Evolutionary conservation across 805 yeast genomes (phyloP).

Genomic region (Candida oleophila): DNA sequence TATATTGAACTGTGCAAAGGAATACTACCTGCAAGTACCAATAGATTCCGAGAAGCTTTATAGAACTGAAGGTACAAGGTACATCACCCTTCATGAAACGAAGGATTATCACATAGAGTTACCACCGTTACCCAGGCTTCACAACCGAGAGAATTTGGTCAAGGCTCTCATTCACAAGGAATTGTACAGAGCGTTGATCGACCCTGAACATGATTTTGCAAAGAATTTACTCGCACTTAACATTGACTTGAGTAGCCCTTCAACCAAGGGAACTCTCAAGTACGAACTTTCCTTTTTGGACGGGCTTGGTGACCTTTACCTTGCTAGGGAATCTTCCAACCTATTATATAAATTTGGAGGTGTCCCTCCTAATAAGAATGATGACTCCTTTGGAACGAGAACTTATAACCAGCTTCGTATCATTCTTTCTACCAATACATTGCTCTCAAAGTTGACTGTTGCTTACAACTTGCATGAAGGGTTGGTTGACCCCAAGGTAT

Average conservation of each 20-base stretch:
- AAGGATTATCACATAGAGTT: slow-evolving; percentile 23
- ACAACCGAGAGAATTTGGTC: slow-evolving; percentile 26
- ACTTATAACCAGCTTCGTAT: slow-evolving; percentile 28
- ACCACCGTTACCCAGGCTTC: slow-evolving; percentile 35
- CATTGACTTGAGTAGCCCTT: slow-evolving; percentile 16
- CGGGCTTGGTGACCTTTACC: slow-evolving; percentile 41
- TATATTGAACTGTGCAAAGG: slow-evolving; percentile 17
- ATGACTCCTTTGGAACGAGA: slow-evolving; percentile 21
- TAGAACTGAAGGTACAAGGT: slow-evolving; percentile 10
- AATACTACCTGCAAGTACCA: slow-evolving; percentile 23
- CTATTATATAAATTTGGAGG: slow-evolving; percentile 26
- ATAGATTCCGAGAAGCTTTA: slow-evolving; percentile 24
- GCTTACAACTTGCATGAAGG: slow-evolving; percentile 36
- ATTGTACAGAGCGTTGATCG: slow-evolving; percentile 27
- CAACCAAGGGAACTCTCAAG: slow-evolving; percentile 22
- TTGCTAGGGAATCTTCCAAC: slow-evolving; percentile 36
- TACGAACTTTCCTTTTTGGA: slow-evolving; percentile 38
- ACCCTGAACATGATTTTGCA: slow-evolving; percentile 27
- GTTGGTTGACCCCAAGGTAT: slow-evolving; percentile 28
- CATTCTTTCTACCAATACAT: slow-evolving; percentile 37
- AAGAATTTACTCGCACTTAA: slow-evolving; percentile 15
- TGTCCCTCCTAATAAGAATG: slow-evolving; percentile 13
- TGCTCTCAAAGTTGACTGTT: slow-evolving; percentile 33
- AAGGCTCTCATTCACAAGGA: slow-evolving; percentile 41
- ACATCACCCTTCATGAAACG: slow-evolving; percentile 22